Conservation (phyloP, 192 early-diverging fungal species). For the Radiomyces spectabilis region DNA sequence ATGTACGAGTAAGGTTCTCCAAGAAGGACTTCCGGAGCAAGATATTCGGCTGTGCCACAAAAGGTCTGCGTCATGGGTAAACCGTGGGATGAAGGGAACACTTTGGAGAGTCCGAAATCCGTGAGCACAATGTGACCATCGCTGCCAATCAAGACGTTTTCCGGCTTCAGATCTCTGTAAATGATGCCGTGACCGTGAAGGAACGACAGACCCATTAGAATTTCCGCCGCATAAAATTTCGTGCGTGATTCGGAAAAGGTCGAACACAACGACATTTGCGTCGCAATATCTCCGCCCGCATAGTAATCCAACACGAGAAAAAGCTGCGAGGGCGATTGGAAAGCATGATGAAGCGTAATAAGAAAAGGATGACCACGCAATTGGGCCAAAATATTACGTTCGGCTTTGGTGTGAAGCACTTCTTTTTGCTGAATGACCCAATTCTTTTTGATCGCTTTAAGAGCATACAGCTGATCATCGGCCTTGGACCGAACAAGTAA, state of each 20-base stretch:
- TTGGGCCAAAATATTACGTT: conserved; percentile 59
- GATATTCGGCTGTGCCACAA: conserved; percentile 83
- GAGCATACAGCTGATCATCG: conserved; percentile 66
- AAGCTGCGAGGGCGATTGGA: conserved; percentile 66
- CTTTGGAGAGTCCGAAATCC: conserved; percentile 76
- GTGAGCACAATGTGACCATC: conserved; percentile 68
- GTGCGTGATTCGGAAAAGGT: conserved; percentile 55
- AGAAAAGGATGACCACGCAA: conserved; percentile 52
- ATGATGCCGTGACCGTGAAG: conserved; percentile 62
- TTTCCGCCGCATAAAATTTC: conserved; percentile 67
- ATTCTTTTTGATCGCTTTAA: conserved; percentile 73
- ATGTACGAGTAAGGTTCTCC: conserved; percentile 66
- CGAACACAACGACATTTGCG: conserved; percentile 60
- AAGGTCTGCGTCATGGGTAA: conserved; percentile 66
- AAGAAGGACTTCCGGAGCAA: conserved; percentile 79
- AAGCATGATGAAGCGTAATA: conserved; percentile 64
- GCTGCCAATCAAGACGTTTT: conserved; percentile 59
- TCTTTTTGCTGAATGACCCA: conserved; percentile 70
- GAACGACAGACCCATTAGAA: conserved; percentile 59
- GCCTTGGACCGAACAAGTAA: conserved; percentile 59
- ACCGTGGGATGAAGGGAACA: conserved; percentile 12
- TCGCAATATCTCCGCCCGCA: conserved; percentile 75
- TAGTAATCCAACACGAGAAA: conserved; percentile 75
- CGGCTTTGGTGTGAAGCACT: conserved; percentile 68
- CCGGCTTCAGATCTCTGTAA: conserved; percentile 69